These are phyloP conservation scores for Termitomyces sp. DNA, from an alignment of 768 basidiomycete genomes.

Conservation along the genomic window DNA sequence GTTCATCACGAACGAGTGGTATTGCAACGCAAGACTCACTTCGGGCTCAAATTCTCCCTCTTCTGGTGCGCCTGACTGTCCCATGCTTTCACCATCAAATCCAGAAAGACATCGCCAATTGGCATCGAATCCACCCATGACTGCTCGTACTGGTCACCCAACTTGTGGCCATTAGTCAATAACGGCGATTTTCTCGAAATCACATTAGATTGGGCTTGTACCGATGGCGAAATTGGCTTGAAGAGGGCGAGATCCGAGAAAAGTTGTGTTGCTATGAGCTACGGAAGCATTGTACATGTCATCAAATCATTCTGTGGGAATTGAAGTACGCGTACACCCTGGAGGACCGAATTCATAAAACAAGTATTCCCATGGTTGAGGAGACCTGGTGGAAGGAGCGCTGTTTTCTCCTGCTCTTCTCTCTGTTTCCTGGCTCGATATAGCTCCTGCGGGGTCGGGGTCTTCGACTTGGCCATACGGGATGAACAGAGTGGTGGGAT, in stretches of 20 bases:
- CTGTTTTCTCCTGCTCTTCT: slow-evolving; percentile 59
- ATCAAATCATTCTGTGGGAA: background rate
- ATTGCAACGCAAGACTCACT: slow-evolving; percentile 42
- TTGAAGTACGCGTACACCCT: slow-evolving; percentile 58
- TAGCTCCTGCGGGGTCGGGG: slow-evolving; percentile 58
- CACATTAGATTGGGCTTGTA: slow-evolving; percentile 37
- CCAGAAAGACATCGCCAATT: slow-evolving; percentile 65
- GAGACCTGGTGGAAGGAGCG: slow-evolving; percentile 68
- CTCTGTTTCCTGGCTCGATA: slow-evolving; percentile 53
- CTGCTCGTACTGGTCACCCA: slow-evolving; percentile 48
- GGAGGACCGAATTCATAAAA: slow-evolving; percentile 94
- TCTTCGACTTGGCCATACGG: slow-evolving; percentile 51
- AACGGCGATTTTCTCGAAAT: slow-evolving; percentile 56
- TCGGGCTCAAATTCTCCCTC: slow-evolving; percentile 60
- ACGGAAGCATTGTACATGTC: slow-evolving; percentile 5
- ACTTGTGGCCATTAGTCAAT: slow-evolving; percentile 62
- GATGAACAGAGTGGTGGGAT: background rate
- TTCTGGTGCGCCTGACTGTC: slow-evolving; percentile 47
- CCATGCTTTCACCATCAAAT: slow-evolving; percentile 62
- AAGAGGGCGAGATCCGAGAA: slow-evolving; percentile 57
- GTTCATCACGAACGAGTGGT: background rate
- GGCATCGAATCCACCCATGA: slow-evolving; percentile 60
- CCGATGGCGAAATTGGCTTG: slow-evolving; percentile 38
- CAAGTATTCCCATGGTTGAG: slow-evolving; percentile 87
- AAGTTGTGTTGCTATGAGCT: slow-evolving; percentile 68